These are phyloP conservation scores for Gliomastix tumulicola DNA, from an alignment of 2,329 filamentous ascomycete species.

Conservation along the genomic window DNA sequence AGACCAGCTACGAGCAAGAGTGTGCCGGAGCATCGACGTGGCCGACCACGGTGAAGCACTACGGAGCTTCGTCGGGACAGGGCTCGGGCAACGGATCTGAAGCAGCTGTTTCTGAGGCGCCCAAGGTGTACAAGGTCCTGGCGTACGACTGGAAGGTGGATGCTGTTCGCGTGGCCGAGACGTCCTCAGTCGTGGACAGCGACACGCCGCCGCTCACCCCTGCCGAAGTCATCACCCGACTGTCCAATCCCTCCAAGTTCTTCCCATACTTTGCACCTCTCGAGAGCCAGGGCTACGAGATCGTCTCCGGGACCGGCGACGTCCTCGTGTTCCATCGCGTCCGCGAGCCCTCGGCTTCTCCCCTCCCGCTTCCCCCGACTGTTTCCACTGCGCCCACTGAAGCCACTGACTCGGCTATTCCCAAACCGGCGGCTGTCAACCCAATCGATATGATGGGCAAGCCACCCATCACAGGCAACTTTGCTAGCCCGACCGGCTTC, in stretches of 20 bases:
- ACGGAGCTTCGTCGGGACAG: too few species aligned
- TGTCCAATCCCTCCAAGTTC: slow-evolving; percentile 59
- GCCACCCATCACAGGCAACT: slow-evolving; percentile 42
- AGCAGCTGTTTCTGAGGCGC: too few species aligned
- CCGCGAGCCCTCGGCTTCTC: slow-evolving; percentile 14
- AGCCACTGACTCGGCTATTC: too few species aligned
- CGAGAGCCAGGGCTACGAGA: slow-evolving; percentile 57
- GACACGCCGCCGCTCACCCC: slow-evolving; percentile 45
- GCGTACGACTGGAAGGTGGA: slow-evolving; percentile 57
- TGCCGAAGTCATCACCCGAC: slow-evolving; percentile 49
- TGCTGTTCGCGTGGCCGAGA: slow-evolving; percentile 51
- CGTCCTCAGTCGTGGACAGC: slow-evolving; percentile 45
- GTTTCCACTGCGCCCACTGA: too few species aligned
- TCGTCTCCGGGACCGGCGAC: slow-evolving; percentile 55
- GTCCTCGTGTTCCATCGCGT: slow-evolving; percentile 62
- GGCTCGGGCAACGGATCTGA: too few species aligned
- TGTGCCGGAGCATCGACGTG: slow-evolving; percentile 21
- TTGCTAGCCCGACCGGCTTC: slow-evolving; percentile 59
- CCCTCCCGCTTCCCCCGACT: too few species aligned
- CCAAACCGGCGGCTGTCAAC: too few species aligned
- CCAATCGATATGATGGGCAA: slow-evolving; percentile 51
- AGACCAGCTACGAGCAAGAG: slow-evolving; percentile 39
- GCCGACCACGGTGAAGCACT: slow-evolving; percentile 27
- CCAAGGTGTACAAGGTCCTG: slow-evolving; percentile 51
- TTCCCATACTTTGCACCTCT: slow-evolving; percentile 54